Conservation (phyloP, 179 eudicot species). For the Vitellaria paradoxa region DNA sequence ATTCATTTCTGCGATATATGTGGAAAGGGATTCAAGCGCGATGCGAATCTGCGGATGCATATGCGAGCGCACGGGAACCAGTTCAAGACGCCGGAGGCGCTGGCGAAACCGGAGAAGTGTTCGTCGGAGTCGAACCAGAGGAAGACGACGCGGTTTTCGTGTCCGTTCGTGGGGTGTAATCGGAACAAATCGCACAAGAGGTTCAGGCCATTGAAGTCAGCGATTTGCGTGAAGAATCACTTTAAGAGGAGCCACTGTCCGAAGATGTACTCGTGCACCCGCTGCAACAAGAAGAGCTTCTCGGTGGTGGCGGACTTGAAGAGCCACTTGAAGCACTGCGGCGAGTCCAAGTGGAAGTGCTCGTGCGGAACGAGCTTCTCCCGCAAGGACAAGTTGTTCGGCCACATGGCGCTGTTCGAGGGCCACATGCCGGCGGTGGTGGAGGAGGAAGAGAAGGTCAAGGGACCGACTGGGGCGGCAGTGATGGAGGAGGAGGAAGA, state of each 20-base stretch:
- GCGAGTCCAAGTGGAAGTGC: conserved; percentile 79
- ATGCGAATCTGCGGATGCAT: conserved; percentile 88
- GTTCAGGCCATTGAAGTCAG: conserved; percentile 75
- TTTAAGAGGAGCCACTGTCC: conserved; percentile 95
- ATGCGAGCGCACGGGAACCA: conserved; percentile 87
- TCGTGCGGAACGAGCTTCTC: conserved; percentile 90
- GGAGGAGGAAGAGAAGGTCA: conserved; percentile 24
- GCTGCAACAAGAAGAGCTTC: conserved; percentile 74
- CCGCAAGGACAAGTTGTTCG: conserved; percentile 88
- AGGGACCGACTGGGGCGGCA: neutral
- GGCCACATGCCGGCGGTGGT: conserved; percentile 66
- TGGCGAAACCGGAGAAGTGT: conserved; percentile 43
- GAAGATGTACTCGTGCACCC: conserved; percentile 71
- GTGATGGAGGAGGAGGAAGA: conserved; percentile 21
- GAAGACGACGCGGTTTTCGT: conserved; percentile 55
- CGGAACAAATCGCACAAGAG: conserved; percentile 68
- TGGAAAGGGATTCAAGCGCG: conserved; percentile 86
- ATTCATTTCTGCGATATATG: conserved; percentile 72
- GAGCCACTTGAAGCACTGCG: conserved; percentile 90
- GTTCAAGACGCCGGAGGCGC: conserved; percentile 63
- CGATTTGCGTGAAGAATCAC: conserved; percentile 84
- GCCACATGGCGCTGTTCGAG: conserved; percentile 72
- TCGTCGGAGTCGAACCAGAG: neutral
- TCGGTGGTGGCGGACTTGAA: conserved; percentile 81
- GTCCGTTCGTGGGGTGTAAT: conserved; percentile 72